Base-by-base conservation (phyloP, 179 eudicot species). In the Corrigiola litoralis region DNA sequence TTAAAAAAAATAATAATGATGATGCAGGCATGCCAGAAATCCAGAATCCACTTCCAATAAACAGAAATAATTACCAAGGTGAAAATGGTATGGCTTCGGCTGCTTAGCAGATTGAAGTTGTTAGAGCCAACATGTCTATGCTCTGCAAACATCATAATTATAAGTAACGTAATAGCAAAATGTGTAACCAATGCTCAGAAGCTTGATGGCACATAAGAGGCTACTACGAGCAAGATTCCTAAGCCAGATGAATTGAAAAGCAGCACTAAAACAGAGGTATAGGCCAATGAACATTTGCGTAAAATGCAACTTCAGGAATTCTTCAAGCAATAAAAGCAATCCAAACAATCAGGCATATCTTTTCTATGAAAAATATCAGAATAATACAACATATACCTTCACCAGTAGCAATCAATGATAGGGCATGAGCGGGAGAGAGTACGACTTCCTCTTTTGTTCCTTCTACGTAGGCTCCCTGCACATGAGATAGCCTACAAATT, bases 391-490 rank as follows among this genome's bases (percentile, higher is more conserved):
- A 2, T 16, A 31, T 79, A 86, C 95, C 95, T 87, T 90, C 95
- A 42, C 97, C 95, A 42, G 95, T 77, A 58, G 92, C 97, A 29
- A 90, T 90, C 47, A 90, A 70, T 55, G 97, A 90, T 68, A 90
- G 80, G 32, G 95, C 97, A 68, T 90, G 97, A 65, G 85, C 97
- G 69, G 95, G 95, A 34, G 97, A 88, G 49, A 90, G 59, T 46
- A 90, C 95, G 63, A 88, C 95, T 80, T 90, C 95, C 71, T 90
- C 97, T 66, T 90, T 90, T 55, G 88, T 88, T 37, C 97, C 95
- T 72, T 90, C 97, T 14, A 90, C 88, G 67, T 84, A 88, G 50
- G 90, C 85, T 38, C 97, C 97, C 97, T 87, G 80, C 51, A 61
- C 52, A 69, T 24, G 38, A n/a, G 17, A 38, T 31, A 52, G 44